Base-by-base conservation (phyloP, 306 rosid genomes). In the Senna siamea region DNA sequence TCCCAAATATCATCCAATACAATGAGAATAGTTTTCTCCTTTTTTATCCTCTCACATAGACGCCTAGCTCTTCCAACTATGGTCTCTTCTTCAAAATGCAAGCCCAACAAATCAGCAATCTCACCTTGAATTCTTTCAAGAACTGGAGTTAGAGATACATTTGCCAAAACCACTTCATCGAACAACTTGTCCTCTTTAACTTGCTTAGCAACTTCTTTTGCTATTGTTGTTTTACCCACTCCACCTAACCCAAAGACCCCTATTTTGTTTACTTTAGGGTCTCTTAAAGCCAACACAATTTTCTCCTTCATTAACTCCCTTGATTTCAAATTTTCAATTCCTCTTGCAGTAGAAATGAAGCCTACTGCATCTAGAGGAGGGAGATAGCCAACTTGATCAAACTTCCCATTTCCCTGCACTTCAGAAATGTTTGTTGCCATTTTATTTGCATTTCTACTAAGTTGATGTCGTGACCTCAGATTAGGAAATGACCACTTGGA, bases 171-270 rank as follows among this genome's bases (percentile, higher is more conserved):
- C 14, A 77, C 62, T 10, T 0, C 32, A 69, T 69, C 23, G 38
- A 77, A 69, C 17, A 69, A 37, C 60, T 48, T 59, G 5, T 59
- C 38, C 2, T 58, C 47, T 44, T 10, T 20, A 2, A 38, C 70
- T 69, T 57, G 26, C 30, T 15, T 34, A 7, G 34, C 63, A 52
- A 69, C 50, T 17, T 52, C 4, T 37, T 69, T 12, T 3, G 53
- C 74, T 2, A 53, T 12, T 2, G 63, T 69, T 22, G 50, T 69
- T 14, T 69, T 69, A 12, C 74, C 74, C 12, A 69, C 62, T 7
- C 63, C 74, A 4, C 51, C 9, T 18, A 37, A 9, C 6, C 74
- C 74, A 69, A 18, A 51, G 10, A 69, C 50, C 3, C 64, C 74
- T 17, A 69, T 12, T n/a, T 4, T 52, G 6, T 7, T 69, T 4